Evolutionary conservation across 2,329 filamentous ascomycete genomes (phyloP), one percentile per base, ranked within the genome.

Genomic region (Dryadomyces quercus-mongolicae): DNA sequence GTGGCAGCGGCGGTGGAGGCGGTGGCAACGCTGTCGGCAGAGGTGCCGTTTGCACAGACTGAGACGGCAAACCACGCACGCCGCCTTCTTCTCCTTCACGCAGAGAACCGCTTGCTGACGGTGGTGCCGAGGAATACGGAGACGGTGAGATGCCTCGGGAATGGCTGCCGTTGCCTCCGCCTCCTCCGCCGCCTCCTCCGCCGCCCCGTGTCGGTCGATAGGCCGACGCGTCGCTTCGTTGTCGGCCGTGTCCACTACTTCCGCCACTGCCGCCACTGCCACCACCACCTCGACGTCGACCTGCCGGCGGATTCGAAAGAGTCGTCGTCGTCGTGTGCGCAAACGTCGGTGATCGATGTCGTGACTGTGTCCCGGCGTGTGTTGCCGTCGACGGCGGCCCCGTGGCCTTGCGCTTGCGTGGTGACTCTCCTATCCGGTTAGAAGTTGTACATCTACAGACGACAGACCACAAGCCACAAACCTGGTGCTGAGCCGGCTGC

Each of bases 401-500:
- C 44, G 75, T 76, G 54, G 86, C 83, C 71, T 95, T 95, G 63
- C 90, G 84, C 73, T 95, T 95, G 67, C 86, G 87, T 36, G 88
- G 88, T 58, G 86, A 88, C 66, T 86, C 86, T 64, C 82, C 74
- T 78, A 81, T n/a, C 67, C 31, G 51, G 20, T 44, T n/a, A 44
- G 40, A n/a, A n/a, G n/a, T n/a, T n/a, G n/a, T n/a, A n/a, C 40
- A 22, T 22, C n/a, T 20, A 13, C 13, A 25, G 4, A 45, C 10
- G 6, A 51, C 10, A 49, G n/a, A 56, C 54, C 22, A 49, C 10
- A 43, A 8, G 40, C 13, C 12, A 44, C 42, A 3, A 10, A 59
- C 53, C 54, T 51, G 34, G 49, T 46, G 49, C 53, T 16, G 54
- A 49, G 25, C 51, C 25, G n/a, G n/a, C 21, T 54, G 53, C n/a